Base-by-base conservation (phyloP, 345 rosid species). In the Excoecaria agallocha region DNA sequence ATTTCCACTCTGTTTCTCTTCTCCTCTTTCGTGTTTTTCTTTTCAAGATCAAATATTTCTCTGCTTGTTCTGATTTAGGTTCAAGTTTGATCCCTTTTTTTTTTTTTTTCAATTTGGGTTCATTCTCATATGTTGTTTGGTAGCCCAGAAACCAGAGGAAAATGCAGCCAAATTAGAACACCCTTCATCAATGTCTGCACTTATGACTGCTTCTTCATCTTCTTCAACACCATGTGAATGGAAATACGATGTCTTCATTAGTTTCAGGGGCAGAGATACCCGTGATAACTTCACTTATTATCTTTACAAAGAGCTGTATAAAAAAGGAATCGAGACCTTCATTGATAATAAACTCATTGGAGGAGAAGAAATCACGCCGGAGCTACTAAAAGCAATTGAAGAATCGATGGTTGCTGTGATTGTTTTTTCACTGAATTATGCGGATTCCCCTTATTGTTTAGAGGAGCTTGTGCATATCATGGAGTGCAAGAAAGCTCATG, bases 291-390 rank as follows among this genome's bases (percentile, higher is more conserved):
- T 68, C 9, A 68, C 71, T 7, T 3, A 68, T 50, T 68, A 6
- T 68, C 43, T 68, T 3, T 68, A 68, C 17, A 25, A 25, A 11
- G 20, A 13, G 9, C 9, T 68, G 0, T 68, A 49, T 25, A 57
- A 68, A 30, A 68, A 68, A 43, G 71, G 71, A 13, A 68, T 68
- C 50, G 71, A 68, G 43, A 68, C 71, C 12, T 68, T 68, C 71
- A 68, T 68, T 6, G 71, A 68, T 68, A 68, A 68, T 30, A 49
- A 68, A 15, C 71, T 68, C 20, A 24, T 24, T 30, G 24, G 71
- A 68, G 71, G 71, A 48, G 71, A 49, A 49, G 71, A 68, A 57
- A 68, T 68, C 41, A 68, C 71, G 22, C 71, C 71, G 4, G 71
- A 68, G 57, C 71, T 68, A 16, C 6, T 68, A 10, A 49, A 30